Conservation (phyloP, 1,284 basidiomycete genomes). For the Neolentinus lepideus region DNA sequence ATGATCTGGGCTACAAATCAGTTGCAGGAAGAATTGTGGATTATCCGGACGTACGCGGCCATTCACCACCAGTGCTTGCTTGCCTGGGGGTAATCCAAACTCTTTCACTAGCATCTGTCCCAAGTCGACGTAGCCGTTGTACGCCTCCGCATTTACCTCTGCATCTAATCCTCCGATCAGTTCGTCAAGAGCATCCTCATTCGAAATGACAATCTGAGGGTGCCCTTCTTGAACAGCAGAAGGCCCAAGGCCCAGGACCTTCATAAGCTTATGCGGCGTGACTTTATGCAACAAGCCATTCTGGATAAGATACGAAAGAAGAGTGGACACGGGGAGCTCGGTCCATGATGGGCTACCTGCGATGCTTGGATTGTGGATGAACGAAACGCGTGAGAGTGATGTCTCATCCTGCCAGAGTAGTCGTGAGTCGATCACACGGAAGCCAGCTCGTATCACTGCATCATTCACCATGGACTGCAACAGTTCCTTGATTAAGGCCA, state of each 20-base stretch:
- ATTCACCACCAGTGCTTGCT: constrained; percentile 67
- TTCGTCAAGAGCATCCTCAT: constrained; percentile 25
- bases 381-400: constrained; percentile 45
- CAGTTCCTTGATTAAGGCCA: constrained; percentile 51
- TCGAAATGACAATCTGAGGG: constrained; percentile 30
- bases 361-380: constrained; percentile 50
- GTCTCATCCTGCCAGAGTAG: constrained; percentile 28
- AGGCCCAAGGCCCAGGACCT: constrained; percentile 25
- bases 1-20: constrained; percentile 39
- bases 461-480: constrained; percentile 56
- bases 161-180: constrained; percentile 24
- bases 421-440: neutral
- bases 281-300: constrained; percentile 30
- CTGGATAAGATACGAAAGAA: constrained; percentile 39
- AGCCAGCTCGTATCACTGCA: neutral
- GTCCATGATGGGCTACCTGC: constrained; percentile 10
- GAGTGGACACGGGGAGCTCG: constrained; percentile 24
- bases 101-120: constrained; percentile 40
- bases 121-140: constrained; percentile 33
- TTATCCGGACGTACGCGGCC: constrained; percentile 60
- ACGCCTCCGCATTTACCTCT: constrained; percentile 27
- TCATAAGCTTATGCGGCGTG: constrained; percentile 29
- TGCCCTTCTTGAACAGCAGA: constrained; percentile 13
- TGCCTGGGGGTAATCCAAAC: constrained; percentile 49
- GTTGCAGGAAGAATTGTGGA: neutral